Evolutionary conservation across 495 filamentous ascomycete species (phyloP), one percentile per base, ranked within the genome.

Genomic region (Neurospora sp.): DNA sequence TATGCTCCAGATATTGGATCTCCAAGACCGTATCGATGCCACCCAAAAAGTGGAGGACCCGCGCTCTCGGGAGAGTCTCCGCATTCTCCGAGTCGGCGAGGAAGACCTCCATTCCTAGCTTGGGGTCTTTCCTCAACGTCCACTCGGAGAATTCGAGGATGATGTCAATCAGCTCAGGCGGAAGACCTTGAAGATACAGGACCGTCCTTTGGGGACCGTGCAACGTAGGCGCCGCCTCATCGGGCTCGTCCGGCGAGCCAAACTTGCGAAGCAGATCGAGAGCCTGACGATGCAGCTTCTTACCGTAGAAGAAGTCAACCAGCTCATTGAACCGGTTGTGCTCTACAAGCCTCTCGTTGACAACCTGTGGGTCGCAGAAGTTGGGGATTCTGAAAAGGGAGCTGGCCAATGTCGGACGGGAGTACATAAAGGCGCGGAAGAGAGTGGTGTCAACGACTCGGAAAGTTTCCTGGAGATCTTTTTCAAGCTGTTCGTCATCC

Each of bases 261-360:
- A 98, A 98, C 66, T 90, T 91, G 70, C 88, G 85, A 21, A 99
- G 85, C 39, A 98, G 82, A 70, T 94, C 92, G 34, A 99, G 84
- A 0, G 96, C 96, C 74, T 95, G 90, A 21, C 91, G 89, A 80
- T 99, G 96, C 15, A 98, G 87, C 79, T 91, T 94, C 84, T 98
- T 98, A 71, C 96, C 95, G 76, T 96, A 93, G 74, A 97, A 90
- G 80, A 99, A 99, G 77, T 99, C 94, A 38, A 99, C 95, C 0
- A 99, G 84, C 79, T 98, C 96, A 71, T 91, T 93, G 80, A 97
- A 97, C 69, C 94, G 92, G 54, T 92, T 91, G 70, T 90, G 92
- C 79, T 97, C 94, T 73, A 96, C 90, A 10, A 99, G 86, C 74
- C 92, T 90, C 81, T 98, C 92, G 79, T 96, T 95, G 36, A 99